Conservation (phyloP, 176 grass and related monocot genomes). For the Thalia dealbata region DNA sequence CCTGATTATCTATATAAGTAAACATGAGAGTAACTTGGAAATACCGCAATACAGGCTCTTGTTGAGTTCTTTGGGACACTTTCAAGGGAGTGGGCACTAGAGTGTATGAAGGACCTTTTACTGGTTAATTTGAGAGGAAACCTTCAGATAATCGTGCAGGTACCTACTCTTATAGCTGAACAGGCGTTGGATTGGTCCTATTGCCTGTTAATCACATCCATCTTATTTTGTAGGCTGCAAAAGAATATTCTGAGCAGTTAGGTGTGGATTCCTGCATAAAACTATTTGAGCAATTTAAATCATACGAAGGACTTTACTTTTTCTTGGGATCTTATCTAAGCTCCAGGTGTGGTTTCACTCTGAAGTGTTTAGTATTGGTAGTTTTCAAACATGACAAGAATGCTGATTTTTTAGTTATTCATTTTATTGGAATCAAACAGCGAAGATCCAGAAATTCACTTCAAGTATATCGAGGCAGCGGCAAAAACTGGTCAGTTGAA, state of each 20-base stretch:
- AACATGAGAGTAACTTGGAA: slow-evolving; percentile 1
- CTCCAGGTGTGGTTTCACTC: slow-evolving; percentile 53
- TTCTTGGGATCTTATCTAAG: slow-evolving; percentile 97
- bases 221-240: slow-evolving; percentile 46
- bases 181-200: not conserved
- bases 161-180: slow-evolving; percentile 3
- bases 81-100: slow-evolving; percentile 85
- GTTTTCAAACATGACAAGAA: not conserved
- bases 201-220: slow-evolving; percentile 1
- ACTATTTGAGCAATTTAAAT: slow-evolving; percentile 99
- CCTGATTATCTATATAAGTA: slow-evolving; percentile 5
- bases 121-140: slow-evolving; percentile 85
- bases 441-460: slow-evolving; percentile 92
- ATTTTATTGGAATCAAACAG: slow-evolving; percentile 32
- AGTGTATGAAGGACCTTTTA: slow-evolving; percentile 99
- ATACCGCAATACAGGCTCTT: slow-evolving; percentile 38
- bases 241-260: slow-evolving; percentile 87
- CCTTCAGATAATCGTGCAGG: slow-evolving; percentile 98
- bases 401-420: slow-evolving; percentile 27
- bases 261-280: slow-evolving; percentile 81
- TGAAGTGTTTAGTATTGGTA: not conserved
- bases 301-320: slow-evolving; percentile 96
- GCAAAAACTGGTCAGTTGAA: slow-evolving; percentile 95
- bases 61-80: slow-evolving; percentile 98
- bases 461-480: slow-evolving; percentile 97